phyloP scores from a whole-genome alignment of 805 yeast species.

The Pichia nanzhaoensis region DNA sequence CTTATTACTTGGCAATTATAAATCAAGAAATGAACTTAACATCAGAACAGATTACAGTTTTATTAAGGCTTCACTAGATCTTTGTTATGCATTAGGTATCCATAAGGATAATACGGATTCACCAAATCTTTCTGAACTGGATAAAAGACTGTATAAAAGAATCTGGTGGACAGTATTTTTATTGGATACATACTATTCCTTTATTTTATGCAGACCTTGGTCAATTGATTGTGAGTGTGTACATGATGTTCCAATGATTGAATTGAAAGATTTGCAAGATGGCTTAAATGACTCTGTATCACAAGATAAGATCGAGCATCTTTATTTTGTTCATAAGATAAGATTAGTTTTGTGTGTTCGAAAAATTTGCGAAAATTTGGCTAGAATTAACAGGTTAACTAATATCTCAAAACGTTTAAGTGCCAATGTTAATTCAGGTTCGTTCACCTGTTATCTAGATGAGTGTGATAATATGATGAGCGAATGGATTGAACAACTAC shows the following conservation, averaged over 20 bases:
- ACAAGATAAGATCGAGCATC: constrained; percentile 33
- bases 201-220: constrained; percentile 65
- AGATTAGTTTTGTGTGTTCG: constrained; percentile 63
- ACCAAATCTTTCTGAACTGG: constrained; percentile 11
- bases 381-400: neutral
- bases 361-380: constrained; percentile 33
- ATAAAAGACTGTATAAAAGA: constrained; percentile 48
- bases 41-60: constrained; percentile 61
- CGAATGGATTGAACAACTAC: constrained; percentile 66
- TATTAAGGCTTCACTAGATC: constrained; percentile 54
- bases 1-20: constrained; percentile 55
- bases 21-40: constrained; percentile 68
- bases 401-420: constrained; percentile 2
- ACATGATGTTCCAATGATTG: constrained; percentile 73
- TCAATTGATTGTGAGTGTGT: constrained; percentile 54
- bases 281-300: constrained; percentile 42
- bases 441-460: constrained; percentile 32
- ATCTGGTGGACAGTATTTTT: constrained; percentile 75
- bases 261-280: constrained; percentile 56
- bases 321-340: constrained; percentile 54
- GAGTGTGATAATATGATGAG: constrained; percentile 73
- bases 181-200: constrained; percentile 60
- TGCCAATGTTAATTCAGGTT: neutral
- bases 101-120: constrained; percentile 40
- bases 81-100: constrained; percentile 72